Percentiles rank a stretch among this genome's conserved stretches.
Evolutionary conservation across 768 basidiomycete genomes (phyloP).

Genomic region (Podaxis sp.): DNA sequence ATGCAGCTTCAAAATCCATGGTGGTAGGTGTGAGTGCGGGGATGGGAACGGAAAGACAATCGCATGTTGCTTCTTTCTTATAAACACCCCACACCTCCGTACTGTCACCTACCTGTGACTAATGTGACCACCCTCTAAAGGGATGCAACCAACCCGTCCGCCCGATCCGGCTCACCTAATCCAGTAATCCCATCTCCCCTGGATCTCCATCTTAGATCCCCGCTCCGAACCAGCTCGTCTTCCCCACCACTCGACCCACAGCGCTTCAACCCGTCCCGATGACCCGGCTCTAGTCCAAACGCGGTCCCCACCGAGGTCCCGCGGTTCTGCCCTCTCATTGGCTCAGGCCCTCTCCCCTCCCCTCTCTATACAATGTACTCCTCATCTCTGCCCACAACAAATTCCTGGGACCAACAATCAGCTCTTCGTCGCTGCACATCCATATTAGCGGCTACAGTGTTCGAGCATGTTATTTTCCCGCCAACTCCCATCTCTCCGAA

Average conservation of each 20-base stretch:
- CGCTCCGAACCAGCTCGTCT: slow-evolving; percentile 7
- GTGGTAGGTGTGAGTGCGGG: slow-evolving; percentile 9
- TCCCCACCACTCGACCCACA: slow-evolving; percentile 6
- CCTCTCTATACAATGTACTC: neutral
- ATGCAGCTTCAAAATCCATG: slow-evolving; percentile 65
- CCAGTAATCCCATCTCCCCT: slow-evolving; percentile 8
- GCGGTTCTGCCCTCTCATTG: slow-evolving; percentile 23
- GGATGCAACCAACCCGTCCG: slow-evolving; percentile 2
- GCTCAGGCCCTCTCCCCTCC: slow-evolving; percentile 15
- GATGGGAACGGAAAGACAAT: slow-evolving; percentile 8
- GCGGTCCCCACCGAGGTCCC: slow-evolving; percentile 23
- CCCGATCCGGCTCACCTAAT: slow-evolving; percentile 14
- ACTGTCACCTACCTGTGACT: slow-evolving; percentile 14
- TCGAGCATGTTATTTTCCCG: slow-evolving; percentile 19
- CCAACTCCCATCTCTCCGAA: slow-evolving; percentile 17
- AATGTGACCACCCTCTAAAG: slow-evolving; percentile 2
- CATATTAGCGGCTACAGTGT: neutral
- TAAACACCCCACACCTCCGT: slow-evolving; percentile 20
- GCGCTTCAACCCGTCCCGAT: slow-evolving; percentile 6
- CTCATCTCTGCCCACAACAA: neutral
- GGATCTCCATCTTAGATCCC: slow-evolving; percentile 16
- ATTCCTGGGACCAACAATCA: neutral
- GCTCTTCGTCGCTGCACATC: neutral
- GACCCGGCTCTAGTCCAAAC: slow-evolving; percentile 15
- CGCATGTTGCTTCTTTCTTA: slow-evolving; percentile 25